Evolutionary conservation across 2,329 filamentous ascomycete genomes (phyloP).

Genomic region (Neoscytalidium dimidiatum): DNA sequence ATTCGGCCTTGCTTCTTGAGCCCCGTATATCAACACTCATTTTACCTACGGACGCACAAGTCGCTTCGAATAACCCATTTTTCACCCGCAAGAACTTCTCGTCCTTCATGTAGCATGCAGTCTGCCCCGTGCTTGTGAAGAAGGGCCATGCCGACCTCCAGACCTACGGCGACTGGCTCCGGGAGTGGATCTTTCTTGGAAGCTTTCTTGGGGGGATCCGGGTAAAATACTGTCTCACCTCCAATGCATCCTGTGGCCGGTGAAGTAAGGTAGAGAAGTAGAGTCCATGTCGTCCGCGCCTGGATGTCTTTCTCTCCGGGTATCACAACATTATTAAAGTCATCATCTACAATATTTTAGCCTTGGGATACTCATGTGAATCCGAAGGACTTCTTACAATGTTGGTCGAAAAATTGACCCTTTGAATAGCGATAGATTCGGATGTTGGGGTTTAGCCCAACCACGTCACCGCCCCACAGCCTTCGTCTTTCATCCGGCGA

Average conservation of each 20-base stretch:
- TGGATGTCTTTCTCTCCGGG: conserved; percentile 38
- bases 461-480: conserved; percentile 75
- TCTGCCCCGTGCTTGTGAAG: conserved; percentile 87
- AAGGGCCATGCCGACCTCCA: conserved; percentile 82
- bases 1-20: neutral
- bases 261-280: conserved; percentile 84
- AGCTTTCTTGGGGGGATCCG: conserved; percentile 57
- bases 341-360: conserved; percentile 68
- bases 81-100: conserved; percentile 75
- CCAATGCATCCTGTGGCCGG: conserved; percentile 73
- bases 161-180: conserved; percentile 69
- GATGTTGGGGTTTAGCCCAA: conserved; percentile 88
- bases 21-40: neutral
- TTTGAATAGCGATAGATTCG: conserved; percentile 83
- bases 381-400: conserved; percentile 65
- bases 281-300: conserved; percentile 84
- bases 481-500: conserved; percentile 34
- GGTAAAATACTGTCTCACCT: conserved; percentile 91
- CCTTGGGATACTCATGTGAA: neutral
- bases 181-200: conserved; percentile 41
- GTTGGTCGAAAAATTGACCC: conserved; percentile 89
- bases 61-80: conserved; percentile 92
- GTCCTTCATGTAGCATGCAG: conserved; percentile 86
- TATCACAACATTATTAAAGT: conserved; percentile 73
- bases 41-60: conserved; percentile 64